Evolutionary conservation across 495 filamentous ascomycete species (phyloP).

Genomic region (Aspergillus wentii): DNA sequence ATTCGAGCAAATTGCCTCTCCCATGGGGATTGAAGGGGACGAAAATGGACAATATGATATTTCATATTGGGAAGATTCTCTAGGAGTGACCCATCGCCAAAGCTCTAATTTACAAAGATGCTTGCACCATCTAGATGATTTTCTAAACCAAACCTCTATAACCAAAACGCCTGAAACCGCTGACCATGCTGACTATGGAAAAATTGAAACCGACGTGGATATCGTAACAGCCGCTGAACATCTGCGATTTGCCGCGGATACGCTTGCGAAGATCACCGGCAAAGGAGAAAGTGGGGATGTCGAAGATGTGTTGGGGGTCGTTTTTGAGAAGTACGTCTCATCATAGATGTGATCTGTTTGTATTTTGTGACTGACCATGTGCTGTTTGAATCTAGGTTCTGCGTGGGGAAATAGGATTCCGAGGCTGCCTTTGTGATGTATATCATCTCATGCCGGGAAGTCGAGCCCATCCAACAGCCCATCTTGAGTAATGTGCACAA

Average conservation of each 20-base stretch:
- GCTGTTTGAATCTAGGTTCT: constrained; percentile 44
- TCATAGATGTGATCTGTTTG: constrained; percentile 7
- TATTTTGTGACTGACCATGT: constrained; percentile 15
- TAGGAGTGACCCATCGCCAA: constrained; percentile 88
- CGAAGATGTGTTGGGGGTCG: constrained; percentile 92
- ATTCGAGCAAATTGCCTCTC: constrained; percentile 70
- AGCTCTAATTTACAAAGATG: constrained; percentile 74
- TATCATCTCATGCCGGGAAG: constrained; percentile 25
- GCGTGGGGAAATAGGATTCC: constrained; percentile 59
- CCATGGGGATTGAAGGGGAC: constrained; percentile 35
- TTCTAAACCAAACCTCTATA: constrained; percentile 42
- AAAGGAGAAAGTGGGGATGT: constrained; percentile 85
- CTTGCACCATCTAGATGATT: constrained; percentile 60
- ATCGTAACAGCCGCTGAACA: constrained; percentile 94
- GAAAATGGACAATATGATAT: constrained; percentile 34
- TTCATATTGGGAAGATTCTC: constrained; percentile 72
- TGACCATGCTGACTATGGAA: constrained; percentile 24
- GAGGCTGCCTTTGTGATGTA: constrained; percentile 2
- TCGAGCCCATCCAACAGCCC: too few relatives aligned
- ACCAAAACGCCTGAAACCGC: constrained; percentile 1
- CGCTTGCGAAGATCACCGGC: constrained; percentile 81
- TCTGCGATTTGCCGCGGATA: constrained; percentile 74
- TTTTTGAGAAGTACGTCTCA: constrained; percentile 83
- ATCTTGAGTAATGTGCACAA: too few relatives aligned
- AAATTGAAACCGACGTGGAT: constrained; percentile 50